Percentiles rank a stretch among this genome's conserved stretches.
Evolutionary conservation across 1,284 basidiomycete genomes (phyloP).

Genomic region (Sporisorium graminicola): DNA sequence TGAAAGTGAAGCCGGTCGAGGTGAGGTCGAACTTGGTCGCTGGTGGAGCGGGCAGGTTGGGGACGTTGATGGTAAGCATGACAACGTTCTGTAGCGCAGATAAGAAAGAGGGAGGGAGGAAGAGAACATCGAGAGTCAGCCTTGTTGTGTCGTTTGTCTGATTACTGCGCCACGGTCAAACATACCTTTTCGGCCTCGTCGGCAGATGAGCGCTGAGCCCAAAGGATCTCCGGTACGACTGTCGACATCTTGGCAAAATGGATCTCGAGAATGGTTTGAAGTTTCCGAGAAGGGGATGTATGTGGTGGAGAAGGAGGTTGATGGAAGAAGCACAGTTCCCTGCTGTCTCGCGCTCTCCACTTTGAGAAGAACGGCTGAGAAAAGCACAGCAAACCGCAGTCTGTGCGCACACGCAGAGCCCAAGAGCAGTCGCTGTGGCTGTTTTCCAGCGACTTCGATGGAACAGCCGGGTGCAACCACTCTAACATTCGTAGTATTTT

Average conservation of each 20-base stretch:
- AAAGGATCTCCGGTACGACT: slow-evolving; percentile 67
- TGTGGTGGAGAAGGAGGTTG: neutral
- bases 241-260: slow-evolving; percentile 38
- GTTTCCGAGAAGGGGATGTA: neutral
- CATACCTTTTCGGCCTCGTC: slow-evolving; percentile 64
- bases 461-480: neutral
- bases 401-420: slow-evolving; percentile 8
- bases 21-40: slow-evolving; percentile 66
- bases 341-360: slow-evolving; percentile 17
- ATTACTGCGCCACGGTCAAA: neutral
- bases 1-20: slow-evolving; percentile 57
- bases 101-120: too few relatives aligned
- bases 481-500: slow-evolving; percentile 27
- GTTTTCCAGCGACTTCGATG: slow-evolving; percentile 49
- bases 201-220: slow-evolving; percentile 67
- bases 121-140: slow-evolving; percentile 6
- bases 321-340: neutral
- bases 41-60: slow-evolving; percentile 63
- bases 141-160: neutral
- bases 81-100: slow-evolving; percentile 53
- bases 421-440: neutral
- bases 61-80: slow-evolving; percentile 69
- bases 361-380: slow-evolving; percentile 22
- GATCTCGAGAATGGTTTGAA: neutral
- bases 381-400: neutral